Base-by-base conservation (phyloP, 176 grass and related monocot genomes). In the Microstegium vimineum region DNA sequence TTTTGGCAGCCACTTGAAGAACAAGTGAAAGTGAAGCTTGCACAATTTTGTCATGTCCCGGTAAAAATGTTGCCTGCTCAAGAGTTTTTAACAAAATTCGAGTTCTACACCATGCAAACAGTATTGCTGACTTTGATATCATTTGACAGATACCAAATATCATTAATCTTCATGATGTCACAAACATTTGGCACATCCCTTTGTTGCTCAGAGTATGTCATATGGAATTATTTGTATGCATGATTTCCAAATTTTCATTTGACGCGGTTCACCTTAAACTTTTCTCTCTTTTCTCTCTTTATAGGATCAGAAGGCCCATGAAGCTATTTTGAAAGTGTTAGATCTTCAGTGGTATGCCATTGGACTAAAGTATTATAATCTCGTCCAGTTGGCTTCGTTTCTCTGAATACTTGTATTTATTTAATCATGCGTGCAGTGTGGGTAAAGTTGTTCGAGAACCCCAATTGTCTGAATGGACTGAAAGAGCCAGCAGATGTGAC, bases 171-270 rank as follows among this genome's bases (percentile, higher is more conserved):
- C 81, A 96, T 76, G 97, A 99, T 87, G 97, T 99, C 81, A 78
- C 93, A 16, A 99, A 99, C 78, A 99, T 99, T 68, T 99, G 97
- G 93, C 97, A 90, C 62, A 96, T 99, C 78, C 97, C 97, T 52
- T 84, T 99, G 80, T 77, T 99, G 67, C 92, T 99, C 82, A 99
- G 83, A 93, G 97, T 96, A 98, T 81, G 78, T 25, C 82, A 64
- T 75, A 62, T 65, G 30, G 63, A 26, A 10, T 66, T 69, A 73
- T 17, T 66, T 11, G 14, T 43, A 79, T 66, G 20, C 20, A 28
- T 73, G 57, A 72, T 36, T 18, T 5, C 16, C 35, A 40, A 77
- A 43, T 59, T 85, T 14, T 71, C 8, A 31, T 81, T 85, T 57
- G 64, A 10, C 16, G 64, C 71, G 30, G 42, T 66, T 78, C 71